Base-by-base conservation (phyloP, 352 stramenopile genomes). In the Globisporangium paddicum region DNA sequence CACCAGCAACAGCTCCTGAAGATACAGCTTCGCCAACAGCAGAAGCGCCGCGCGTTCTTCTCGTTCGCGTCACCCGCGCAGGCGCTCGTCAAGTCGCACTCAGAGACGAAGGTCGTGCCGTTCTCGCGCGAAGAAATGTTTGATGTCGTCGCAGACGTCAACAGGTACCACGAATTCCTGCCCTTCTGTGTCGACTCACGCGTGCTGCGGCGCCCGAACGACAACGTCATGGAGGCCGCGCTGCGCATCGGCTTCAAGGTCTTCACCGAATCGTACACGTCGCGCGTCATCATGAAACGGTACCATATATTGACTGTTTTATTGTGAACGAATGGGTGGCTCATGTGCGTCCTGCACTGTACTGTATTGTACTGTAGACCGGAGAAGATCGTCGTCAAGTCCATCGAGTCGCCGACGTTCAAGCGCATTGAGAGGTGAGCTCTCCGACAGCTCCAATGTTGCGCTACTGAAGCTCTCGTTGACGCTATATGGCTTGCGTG, bases 261-360 rank as follows among this genome's bases (percentile, higher is more conserved):
- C 46, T 93, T 93, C 54, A 90, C 84, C 28, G 84, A 93, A 64
- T 79, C 84, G 16, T 93, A 93, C 64, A 90, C 79, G 28, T 93
- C 84, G 32, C 76, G 82, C 42, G 82, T 90, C 34, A 75, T 88
- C 62, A 91, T 91, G 79, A 86, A 89, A 52, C 60, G 77, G 68
- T 87, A 40, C n/a, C n/a, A n/a, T n/a, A n/a, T n/a, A n/a, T n/a
- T n/a, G n/a, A n/a, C n/a, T n/a, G n/a, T n/a, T n/a, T n/a, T n/a
- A n/a, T n/a, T n/a, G n/a, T n/a, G 6, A 32, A 32, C 28, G 18
- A 13, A 25, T 46, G 18, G 1, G 16, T 25, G 18, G 18, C 40
- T 46, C 18, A 26, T 7, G n/a, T 46, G 40, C 40, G 40, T 46
- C 40, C 18, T 45, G n/a, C 45, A 18, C 40, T 23, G 7, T 26